Conservation (phyloP, 2,329 filamentous ascomycete genomes). For the Pseudogymnoascus sp. region DNA sequence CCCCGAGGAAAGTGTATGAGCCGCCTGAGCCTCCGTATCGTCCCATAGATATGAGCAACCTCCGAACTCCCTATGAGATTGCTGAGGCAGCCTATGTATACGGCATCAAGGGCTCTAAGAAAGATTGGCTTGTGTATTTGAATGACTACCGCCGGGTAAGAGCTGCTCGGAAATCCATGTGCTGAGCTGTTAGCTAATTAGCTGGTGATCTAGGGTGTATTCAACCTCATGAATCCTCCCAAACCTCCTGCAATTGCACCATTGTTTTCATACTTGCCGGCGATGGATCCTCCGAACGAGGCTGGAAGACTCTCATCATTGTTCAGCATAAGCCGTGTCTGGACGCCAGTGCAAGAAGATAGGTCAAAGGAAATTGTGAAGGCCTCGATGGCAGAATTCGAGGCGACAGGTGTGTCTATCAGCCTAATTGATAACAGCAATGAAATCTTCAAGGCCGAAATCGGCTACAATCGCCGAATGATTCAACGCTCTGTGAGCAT, state of each 20-base stretch:
- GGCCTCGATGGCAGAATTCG: slow-evolving; percentile 24
- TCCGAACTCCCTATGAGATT: not conserved
- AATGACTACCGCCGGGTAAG: not conserved
- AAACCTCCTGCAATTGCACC: slow-evolving; percentile 24
- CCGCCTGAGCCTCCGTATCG: not conserved
- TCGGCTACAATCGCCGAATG: slow-evolving; percentile 22
- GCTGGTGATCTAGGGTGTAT: slow-evolving; percentile 25
- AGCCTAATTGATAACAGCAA: slow-evolving; percentile 29
- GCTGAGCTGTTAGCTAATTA: not conserved
- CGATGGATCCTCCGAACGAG: slow-evolving; percentile 26
- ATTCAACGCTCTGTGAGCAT: slow-evolving; percentile 28
- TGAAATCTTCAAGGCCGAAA: slow-evolving; percentile 29
- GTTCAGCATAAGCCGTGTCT: slow-evolving; percentile 20
- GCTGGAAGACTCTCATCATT: slow-evolving; percentile 20
- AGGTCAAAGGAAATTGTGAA: slow-evolving; percentile 20
- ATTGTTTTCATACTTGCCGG: slow-evolving; percentile 25
- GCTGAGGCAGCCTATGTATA: not conserved
- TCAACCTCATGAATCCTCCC: slow-evolving; percentile 30
- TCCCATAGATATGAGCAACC: not conserved
- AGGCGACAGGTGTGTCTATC: slow-evolving; percentile 25
- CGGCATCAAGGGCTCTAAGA: not conserved
- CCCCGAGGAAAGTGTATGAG: no score
- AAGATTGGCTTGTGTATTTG: not conserved
- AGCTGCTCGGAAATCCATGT: not conserved
- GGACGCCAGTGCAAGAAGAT: slow-evolving; percentile 18